phyloP scores from a whole-genome alignment of 768 basidiomycete genomes.

The Boletus sensibilis region DNA sequence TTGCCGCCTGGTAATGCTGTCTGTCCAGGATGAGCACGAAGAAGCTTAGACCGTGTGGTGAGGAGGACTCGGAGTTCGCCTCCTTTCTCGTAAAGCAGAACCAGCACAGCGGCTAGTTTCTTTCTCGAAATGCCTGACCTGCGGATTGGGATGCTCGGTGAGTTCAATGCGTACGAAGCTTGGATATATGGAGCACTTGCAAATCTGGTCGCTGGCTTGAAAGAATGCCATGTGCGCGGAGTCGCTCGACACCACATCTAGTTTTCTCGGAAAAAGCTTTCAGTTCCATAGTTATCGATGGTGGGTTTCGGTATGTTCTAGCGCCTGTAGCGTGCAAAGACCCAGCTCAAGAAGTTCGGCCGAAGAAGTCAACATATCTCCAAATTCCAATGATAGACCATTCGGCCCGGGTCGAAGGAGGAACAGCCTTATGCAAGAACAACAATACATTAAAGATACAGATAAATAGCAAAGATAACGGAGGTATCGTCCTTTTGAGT shows the following conservation, averaged over 20 bases:
- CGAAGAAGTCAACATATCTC: not conserved
- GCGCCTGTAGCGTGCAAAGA: not conserved
- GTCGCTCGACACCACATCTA: constrained; percentile 39
- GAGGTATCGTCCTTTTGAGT: constrained; percentile 9
- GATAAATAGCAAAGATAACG: constrained; percentile 22
- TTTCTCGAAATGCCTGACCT: constrained; percentile 36
- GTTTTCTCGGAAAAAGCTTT: constrained; percentile 17
- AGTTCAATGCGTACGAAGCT: not conserved
- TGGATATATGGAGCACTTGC: constrained; percentile 40
- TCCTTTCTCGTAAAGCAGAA: constrained; percentile 72
- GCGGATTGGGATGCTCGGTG: not conserved
- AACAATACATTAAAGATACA: constrained; percentile 18
- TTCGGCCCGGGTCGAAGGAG: not conserved
- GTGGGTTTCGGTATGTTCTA: not conserved
- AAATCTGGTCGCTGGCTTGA: constrained; percentile 45
- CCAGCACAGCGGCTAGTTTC: constrained; percentile 73
- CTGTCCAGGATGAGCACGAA: constrained; percentile 76
- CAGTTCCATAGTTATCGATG: constrained; percentile 7
- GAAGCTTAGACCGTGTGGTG: constrained; percentile 78
- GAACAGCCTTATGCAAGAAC: not conserved
- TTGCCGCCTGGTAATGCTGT: constrained; percentile 85
- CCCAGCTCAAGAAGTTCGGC: not conserved
- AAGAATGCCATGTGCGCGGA: constrained; percentile 29
- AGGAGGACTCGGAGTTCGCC: constrained; percentile 72
- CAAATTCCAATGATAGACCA: not conserved